Conservation (phyloP, 2,329 filamentous ascomycete species). For the Mycosphaerella sp. region DNA sequence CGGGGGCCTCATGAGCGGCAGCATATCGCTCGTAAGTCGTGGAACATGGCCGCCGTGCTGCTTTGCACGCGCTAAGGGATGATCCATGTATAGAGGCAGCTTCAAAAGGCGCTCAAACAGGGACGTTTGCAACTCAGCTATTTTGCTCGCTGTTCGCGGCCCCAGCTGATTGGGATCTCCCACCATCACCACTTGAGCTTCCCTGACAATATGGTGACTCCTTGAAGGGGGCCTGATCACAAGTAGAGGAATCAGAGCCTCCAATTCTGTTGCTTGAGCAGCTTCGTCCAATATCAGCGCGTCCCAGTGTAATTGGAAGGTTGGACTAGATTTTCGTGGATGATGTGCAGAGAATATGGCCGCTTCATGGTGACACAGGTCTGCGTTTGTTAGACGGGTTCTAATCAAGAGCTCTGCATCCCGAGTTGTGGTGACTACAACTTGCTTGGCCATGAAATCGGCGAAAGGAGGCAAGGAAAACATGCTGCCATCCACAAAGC, state of each 20-base stretch:
- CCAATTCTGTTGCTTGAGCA: conserved; percentile 25
- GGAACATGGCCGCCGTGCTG: conserved; percentile 18
- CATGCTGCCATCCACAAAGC: conserved; percentile 20
- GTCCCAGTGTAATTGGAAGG: conserved; percentile 21
- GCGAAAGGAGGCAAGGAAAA: conserved; percentile 23
- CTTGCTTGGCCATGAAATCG: conserved; percentile 20
- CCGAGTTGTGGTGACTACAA: conserved; percentile 23
- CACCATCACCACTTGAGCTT: conserved; percentile 22
- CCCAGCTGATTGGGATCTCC: conserved; percentile 28
- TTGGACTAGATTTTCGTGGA: conserved; percentile 5
- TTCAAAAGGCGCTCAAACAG: conserved; percentile 25
- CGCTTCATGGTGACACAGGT: conserved; percentile 22
- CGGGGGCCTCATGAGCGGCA: conserved; percentile 23
- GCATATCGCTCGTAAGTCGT: conserved; percentile 24
- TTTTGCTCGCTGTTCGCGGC: conserved; percentile 25
- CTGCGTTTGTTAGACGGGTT: conserved; percentile 23
- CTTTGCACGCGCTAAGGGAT: conserved; percentile 24
- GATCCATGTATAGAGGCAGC: conserved; percentile 20
- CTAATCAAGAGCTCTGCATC: conserved; percentile 22
- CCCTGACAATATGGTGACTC: background rate
- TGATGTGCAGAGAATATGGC: conserved; percentile 15
- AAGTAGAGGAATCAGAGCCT: conserved; percentile 20
- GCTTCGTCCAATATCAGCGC: conserved; percentile 27
- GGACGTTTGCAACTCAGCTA: conserved; percentile 15
- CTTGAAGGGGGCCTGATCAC: conserved; percentile 22